Evolutionary conservation across 2,329 filamentous ascomycete genomes (phyloP), one percentile per base, ranked within the genome.

Genomic region (Alternaria brassicae): DNA sequence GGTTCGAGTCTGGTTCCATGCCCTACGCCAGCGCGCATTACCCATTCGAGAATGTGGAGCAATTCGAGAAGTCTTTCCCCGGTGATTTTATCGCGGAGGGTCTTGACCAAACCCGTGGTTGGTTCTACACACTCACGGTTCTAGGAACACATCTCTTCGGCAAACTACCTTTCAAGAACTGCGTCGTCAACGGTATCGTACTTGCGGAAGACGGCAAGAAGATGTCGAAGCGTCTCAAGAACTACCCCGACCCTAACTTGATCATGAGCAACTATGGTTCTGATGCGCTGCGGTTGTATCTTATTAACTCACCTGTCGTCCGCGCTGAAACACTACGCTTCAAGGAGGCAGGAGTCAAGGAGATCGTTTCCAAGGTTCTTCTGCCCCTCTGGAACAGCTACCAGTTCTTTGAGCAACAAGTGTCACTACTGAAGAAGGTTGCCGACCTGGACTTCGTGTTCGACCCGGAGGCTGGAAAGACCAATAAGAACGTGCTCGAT

Each of bases 1-100:
- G 93, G 93, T 96, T 97, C 64, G 93, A 97, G 79, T 97, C 93
- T 41, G 93, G 93, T 61, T 93, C 91, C 74, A 97, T 97, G 93
- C 93, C 93, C 2, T 97, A 96, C 74, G 91, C 92, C 40, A 93
- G 90, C 66, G 88, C 91, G 63, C 93, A 97, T 77, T 97, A 96
- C 74, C 93, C 93, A 6, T 97, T 97, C 73, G 91, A 94, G 79
- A 95, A 95, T 72, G 86, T 89, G 68, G 91, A 93, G 9, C 85
- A 89, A 60, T 94, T 97, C 64, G 85, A 93, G 68, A 85, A 88
- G 65, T 88, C 87, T 2, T 97, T 96, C 81, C 93, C 93, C 0
- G 93, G 91, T 69, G 92, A 97, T 75, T 97, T 97, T 78, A 96
- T 97, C 72, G 92, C 93, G 0, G 93, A 97, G 77, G 93, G 93